These are phyloP conservation scores for Suhomyces emberorum DNA, from an alignment of 805 yeast species.

Conservation along the genomic window DNA sequence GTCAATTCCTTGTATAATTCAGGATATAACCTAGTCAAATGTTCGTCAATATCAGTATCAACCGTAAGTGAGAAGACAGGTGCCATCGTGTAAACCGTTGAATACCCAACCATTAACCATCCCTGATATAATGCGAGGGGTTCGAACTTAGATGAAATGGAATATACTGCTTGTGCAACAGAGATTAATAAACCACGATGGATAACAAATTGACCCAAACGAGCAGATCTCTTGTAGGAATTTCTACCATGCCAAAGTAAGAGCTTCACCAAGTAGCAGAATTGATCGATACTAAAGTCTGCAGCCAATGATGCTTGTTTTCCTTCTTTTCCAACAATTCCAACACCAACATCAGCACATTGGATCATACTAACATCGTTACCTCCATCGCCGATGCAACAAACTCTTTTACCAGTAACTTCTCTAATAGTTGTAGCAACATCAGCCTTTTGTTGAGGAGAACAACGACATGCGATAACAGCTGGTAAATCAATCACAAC, in stretches of 20 bases:
- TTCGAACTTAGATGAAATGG: conserved; percentile 81
- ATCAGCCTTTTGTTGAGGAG: conserved; percentile 98
- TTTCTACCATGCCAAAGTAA: conserved; percentile 98
- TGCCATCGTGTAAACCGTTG: conserved; percentile 96
- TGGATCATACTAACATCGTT: conserved; percentile 99
- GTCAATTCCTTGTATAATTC: conserved; percentile 92
- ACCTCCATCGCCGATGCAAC: conserved; percentile 99
- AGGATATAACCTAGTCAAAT: conserved; percentile 85
- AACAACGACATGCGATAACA: conserved; percentile 97
- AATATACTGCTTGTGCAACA: conserved; percentile 91
- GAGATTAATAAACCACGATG: conserved; percentile 94
- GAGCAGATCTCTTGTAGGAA: conserved; percentile 93
- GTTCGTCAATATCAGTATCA: conserved; percentile 88
- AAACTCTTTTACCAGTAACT: conserved; percentile 82
- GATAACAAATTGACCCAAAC: conserved; percentile 90
- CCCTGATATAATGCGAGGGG: conserved; percentile 95
- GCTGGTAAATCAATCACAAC: conserved; percentile 80
- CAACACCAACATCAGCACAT: conserved; percentile 98
- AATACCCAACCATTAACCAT: conserved; percentile 97
- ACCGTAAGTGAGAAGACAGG: conserved; percentile 93
- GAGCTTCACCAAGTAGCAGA: conserved; percentile 81
- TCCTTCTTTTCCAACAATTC: conserved; percentile 98
- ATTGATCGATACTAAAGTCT: conserved; percentile 90
- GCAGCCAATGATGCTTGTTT: conserved; percentile 96
- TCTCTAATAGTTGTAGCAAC: conserved; percentile 78